phyloP scores from a whole-genome alignment of 208 protist genomes.

The Spongospora subterranea region DNA sequence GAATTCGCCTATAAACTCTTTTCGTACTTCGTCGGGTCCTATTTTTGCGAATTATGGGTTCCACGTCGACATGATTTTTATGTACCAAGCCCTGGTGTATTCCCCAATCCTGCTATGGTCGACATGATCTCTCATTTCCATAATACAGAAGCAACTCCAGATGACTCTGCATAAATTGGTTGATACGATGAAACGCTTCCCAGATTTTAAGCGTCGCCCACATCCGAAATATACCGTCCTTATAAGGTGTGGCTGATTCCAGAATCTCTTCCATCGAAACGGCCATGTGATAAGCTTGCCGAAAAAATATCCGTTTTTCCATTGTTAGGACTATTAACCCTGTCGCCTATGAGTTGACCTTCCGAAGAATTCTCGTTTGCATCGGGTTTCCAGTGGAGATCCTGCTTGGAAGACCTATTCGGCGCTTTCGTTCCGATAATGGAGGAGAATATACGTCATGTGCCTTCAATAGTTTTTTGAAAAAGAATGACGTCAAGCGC shows the following conservation, averaged over 20 bases:
- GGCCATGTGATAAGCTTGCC: background rate
- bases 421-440: conserved; percentile 10
- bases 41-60: conserved; percentile 42
- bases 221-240: background rate
- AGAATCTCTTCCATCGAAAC: background rate
- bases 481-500: conserved; percentile 8
- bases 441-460: conserved; percentile 20
- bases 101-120: background rate
- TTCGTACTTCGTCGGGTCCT: background rate
- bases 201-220: background rate
- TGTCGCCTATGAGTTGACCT: background rate
- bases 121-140: background rate
- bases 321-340: background rate
- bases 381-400: background rate
- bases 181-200: background rate
- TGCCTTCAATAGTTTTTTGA: background rate
- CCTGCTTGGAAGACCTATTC: background rate
- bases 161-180: background rate
- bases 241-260: background rate
- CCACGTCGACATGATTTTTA: background rate
- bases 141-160: background rate
- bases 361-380: background rate
- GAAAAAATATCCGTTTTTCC: background rate
- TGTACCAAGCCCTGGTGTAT: background rate
- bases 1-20: conserved; percentile 46